These are phyloP conservation scores for Buddleja alternifolia DNA, from an alignment of 257 asterid species.

Conservation along the genomic window DNA sequence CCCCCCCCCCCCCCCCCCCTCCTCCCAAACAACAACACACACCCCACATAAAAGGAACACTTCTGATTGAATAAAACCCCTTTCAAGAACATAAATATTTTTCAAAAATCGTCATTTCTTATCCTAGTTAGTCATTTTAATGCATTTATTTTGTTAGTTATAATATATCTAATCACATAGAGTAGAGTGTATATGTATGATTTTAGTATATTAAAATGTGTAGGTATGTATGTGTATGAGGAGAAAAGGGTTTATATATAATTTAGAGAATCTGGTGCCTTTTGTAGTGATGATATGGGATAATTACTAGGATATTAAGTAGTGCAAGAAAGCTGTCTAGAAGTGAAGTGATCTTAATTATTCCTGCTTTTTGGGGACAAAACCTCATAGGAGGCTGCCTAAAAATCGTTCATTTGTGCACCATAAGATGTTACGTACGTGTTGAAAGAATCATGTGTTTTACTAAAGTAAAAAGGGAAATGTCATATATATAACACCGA, in stretches of 20 bases:
- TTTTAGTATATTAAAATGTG: conserved; percentile 1
- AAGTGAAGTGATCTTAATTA: conserved; percentile 17
- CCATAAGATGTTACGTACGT: too few species aligned
- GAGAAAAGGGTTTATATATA: background rate
- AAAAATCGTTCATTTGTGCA: background rate
- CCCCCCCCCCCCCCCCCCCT: too few species aligned
- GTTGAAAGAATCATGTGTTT: too few species aligned
- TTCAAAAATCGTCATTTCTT: too few species aligned
- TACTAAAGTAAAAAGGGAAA: too few species aligned
- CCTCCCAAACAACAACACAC: too few species aligned
- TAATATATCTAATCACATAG: too few species aligned
- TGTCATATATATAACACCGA: too few species aligned
- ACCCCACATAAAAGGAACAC: too few species aligned
- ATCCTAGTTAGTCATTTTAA: too few species aligned
- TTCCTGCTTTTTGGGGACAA: conserved; percentile 47
- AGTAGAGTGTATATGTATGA: background rate
- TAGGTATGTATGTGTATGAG: background rate
- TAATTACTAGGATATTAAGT: conserved; percentile 5
- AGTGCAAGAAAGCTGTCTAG: conserved; percentile 28
- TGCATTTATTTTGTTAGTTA: conserved; percentile 5
- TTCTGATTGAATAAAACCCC: too few species aligned
- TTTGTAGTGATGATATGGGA: conserved; percentile 28
- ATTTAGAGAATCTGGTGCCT: conserved; percentile 59
- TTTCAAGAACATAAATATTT: too few species aligned
- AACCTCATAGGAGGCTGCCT: conserved; percentile 38